Percentiles rank a stretch among this genome's conserved stretches.
These are phyloP conservation scores for Candida jianshihensis DNA, from an alignment of 805 yeast genomes.

Conservation along the genomic window DNA sequence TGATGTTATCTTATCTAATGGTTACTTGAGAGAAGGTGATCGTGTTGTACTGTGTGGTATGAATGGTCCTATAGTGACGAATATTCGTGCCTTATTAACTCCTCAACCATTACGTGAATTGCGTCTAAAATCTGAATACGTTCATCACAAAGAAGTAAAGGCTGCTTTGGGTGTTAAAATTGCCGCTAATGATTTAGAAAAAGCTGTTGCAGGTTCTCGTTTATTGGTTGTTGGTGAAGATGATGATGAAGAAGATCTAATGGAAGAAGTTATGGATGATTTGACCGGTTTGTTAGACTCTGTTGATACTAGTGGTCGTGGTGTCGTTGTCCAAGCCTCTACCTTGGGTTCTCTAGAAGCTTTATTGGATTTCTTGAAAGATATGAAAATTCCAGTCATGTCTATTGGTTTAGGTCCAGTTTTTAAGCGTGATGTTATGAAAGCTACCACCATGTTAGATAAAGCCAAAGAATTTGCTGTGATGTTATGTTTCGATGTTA, in stretches of 20 bases:
- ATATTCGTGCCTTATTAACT: constrained; percentile 89
- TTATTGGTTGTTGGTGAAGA: constrained; percentile 91
- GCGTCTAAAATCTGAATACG: constrained; percentile 93
- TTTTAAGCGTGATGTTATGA: constrained; percentile 96
- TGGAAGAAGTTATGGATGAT: constrained; percentile 99
- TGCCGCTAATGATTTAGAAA: constrained; percentile 95
- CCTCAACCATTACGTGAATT: constrained; percentile 97
- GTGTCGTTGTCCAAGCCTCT: constrained; percentile 98
- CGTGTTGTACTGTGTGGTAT: constrained; percentile 93
- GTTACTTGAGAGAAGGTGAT: constrained; percentile 92
- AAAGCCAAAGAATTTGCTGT: constrained; percentile 92
- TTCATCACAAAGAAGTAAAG: constrained; percentile 95
- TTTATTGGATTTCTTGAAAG: constrained; percentile 89
- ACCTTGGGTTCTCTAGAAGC: constrained; percentile 98
- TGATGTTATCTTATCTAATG: constrained; percentile 96
- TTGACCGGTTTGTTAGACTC: constrained; percentile 90
- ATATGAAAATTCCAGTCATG: constrained; percentile 99
- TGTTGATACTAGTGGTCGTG: constrained; percentile 90
- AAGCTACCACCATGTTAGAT: constrained; percentile 93
- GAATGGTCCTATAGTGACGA: constrained; percentile 97
- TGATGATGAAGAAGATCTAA: constrained; percentile 94
- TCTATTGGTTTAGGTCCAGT: constrained; percentile 98
- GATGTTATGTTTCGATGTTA: constrained; percentile 98
- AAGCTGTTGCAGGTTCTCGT: constrained; percentile 98
- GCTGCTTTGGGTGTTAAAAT: constrained; percentile 99